These are phyloP conservation scores for Mortierella sp. DNA, from an alignment of 371 early-diverging fungal genomes.

Conservation along the genomic window DNA sequence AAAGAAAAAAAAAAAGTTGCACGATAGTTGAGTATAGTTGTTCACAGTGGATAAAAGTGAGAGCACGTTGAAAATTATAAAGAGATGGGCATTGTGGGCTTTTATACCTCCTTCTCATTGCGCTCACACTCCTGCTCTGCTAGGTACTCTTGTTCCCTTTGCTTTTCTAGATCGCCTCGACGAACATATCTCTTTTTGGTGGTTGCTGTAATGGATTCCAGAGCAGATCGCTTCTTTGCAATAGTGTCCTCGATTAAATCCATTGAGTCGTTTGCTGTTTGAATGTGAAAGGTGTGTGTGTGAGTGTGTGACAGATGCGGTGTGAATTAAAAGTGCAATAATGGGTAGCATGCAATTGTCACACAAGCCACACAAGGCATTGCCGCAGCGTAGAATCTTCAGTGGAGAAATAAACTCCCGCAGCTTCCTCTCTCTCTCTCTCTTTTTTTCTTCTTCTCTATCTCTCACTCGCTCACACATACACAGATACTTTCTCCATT, in stretches of 20 bases:
- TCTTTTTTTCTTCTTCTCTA: not conserved
- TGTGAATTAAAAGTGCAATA: too few relatives aligned
- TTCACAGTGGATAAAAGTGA: too few relatives aligned
- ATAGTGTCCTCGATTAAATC: slow-evolving; percentile 47
- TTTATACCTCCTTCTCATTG: slow-evolving; percentile 65
- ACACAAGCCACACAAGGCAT: not conserved
- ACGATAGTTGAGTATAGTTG: not conserved
- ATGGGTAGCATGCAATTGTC: not conserved
- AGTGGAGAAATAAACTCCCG: not conserved
- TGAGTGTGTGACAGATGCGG: not conserved
- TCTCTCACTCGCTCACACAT: too few relatives aligned
- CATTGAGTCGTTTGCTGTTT: slow-evolving; percentile 8
- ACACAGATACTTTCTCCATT: not conserved
- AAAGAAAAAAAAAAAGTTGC: not conserved
- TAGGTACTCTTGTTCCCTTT: slow-evolving; percentile 75
- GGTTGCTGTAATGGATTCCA: slow-evolving; percentile 41
- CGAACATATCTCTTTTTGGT: slow-evolving; percentile 79
- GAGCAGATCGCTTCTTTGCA: slow-evolving; percentile 47
- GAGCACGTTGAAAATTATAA: not conserved
- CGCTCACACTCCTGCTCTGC: slow-evolving; percentile 66
- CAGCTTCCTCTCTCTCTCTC: not conserved
- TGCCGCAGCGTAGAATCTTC: not conserved
- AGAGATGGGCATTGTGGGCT: not conserved
- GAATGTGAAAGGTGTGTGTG: not conserved
- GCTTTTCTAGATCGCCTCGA: slow-evolving; percentile 81